phyloP scores from a whole-genome alignment of 345 rosid genomes.

The Melastoma malabathricum region DNA sequence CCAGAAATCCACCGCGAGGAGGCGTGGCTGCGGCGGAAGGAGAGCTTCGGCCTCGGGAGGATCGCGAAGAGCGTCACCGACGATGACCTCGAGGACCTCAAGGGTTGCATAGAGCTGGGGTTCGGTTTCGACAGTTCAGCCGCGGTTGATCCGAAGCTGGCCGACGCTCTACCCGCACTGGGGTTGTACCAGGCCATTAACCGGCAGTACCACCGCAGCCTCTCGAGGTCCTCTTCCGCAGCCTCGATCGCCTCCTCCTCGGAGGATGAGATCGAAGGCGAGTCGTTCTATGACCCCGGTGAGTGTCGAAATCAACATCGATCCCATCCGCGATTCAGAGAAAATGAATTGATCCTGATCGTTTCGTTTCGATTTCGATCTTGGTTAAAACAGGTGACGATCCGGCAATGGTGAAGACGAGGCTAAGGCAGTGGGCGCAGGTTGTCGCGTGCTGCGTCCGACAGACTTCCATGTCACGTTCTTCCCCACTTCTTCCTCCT shows the following conservation, averaged over 20 bases:
- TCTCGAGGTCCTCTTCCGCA: conserved; percentile 47
- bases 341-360: too few relatives aligned
- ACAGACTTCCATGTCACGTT: conserved; percentile 15
- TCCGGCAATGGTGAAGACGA: conserved; percentile 57
- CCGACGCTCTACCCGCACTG: conserved; percentile 62
- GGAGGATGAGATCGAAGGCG: conserved; percentile 20
- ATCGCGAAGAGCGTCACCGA: conserved; percentile 51
- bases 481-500: background rate
- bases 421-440: conserved; percentile 79
- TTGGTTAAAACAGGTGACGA: conserved; percentile 35
- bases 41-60: conserved; percentile 12
- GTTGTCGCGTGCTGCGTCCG: conserved; percentile 71
- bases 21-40: conserved; percentile 53
- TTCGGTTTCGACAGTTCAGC: conserved; percentile 80
- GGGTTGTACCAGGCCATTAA: conserved; percentile 64
- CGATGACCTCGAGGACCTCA: conserved; percentile 76
- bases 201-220: conserved; percentile 32
- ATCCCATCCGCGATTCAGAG: too few relatives aligned
- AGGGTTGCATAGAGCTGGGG: conserved; percentile 71
- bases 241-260: conserved; percentile 33
- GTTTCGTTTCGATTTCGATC: background rate
- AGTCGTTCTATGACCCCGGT: conserved; percentile 57
- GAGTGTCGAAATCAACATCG: too few relatives aligned
- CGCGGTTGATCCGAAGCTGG: conserved; percentile 49
- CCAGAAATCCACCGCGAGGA: conserved; percentile 64